These are phyloP conservation scores for Bassia scoparia DNA, from an alignment of 148 eudicot species.

Conservation along the genomic window DNA sequence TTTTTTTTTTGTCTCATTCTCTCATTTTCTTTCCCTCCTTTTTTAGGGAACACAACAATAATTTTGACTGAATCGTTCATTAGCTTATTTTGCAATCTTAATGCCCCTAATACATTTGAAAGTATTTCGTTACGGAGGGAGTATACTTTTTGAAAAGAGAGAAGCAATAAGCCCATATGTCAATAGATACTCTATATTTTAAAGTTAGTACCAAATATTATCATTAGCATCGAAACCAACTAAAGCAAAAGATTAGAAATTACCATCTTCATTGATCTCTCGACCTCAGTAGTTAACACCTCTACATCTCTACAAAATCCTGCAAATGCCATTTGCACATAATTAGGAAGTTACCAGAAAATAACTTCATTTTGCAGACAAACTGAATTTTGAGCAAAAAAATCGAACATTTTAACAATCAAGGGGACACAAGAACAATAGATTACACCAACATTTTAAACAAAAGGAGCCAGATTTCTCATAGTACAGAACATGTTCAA, in stretches of 20 bases:
- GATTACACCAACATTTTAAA: neutral
- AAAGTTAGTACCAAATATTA: neutral
- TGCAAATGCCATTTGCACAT: slow-evolving; percentile 26
- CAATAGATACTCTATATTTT: too few relatives aligned
- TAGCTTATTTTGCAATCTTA: too few relatives aligned
- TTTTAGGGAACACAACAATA: too few relatives aligned
- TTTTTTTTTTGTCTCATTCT: too few relatives aligned
- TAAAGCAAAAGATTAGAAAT: neutral
- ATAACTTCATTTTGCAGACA: neutral
- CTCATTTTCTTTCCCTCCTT: too few relatives aligned
- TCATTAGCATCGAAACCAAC: slow-evolving; percentile 3
- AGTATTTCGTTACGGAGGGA: too few relatives aligned
- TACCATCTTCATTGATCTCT: slow-evolving; percentile 91
- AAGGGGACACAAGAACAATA: neutral
- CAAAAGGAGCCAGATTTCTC: neutral
- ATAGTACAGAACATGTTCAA: neutral
- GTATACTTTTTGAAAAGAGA: too few relatives aligned
- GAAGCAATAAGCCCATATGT: too few relatives aligned
- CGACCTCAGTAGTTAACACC: slow-evolving; percentile 66
- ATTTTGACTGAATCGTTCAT: too few relatives aligned
- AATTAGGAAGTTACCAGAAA: neutral
- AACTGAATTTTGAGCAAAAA: neutral
- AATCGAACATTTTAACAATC: neutral
- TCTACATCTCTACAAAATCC: slow-evolving; percentile 77
- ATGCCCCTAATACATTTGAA: too few relatives aligned